Evolutionary conservation across 257 asterid genomes (phyloP).

Genomic region (Nyctanthes arbortristis): DNA sequence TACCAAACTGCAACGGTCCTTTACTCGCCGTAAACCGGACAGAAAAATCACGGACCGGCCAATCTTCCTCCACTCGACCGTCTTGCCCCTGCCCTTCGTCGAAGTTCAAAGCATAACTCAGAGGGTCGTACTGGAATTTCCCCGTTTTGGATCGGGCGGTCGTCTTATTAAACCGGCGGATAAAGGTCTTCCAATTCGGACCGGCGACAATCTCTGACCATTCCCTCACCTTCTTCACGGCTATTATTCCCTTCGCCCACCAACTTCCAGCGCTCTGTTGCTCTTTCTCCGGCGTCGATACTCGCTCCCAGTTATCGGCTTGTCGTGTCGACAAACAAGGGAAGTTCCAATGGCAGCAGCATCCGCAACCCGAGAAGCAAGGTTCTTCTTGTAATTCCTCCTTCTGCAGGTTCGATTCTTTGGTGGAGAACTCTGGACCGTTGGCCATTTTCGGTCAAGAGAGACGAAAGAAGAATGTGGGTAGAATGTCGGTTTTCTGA

Average conservation of each 20-base stretch:
- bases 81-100: conserved; percentile 55
- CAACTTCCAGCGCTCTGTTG: conserved; percentile 22
- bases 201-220: conserved; percentile 92
- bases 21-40: conserved; percentile 47
- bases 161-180: conserved; percentile 62
- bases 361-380: conserved; percentile 44
- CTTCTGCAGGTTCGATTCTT: conserved; percentile 17
- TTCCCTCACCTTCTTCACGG: conserved; percentile 61
- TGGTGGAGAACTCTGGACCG: conserved; percentile 29
- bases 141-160: conserved; percentile 33
- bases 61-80: conserved; percentile 41
- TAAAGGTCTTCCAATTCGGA: conserved; percentile 92
- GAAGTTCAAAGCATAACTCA: conserved; percentile 75
- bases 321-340: conserved; percentile 27
- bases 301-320: conserved; percentile 61
- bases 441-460: conserved; percentile 30
- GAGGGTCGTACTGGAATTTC: conserved; percentile 63
- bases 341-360: conserved; percentile 50
- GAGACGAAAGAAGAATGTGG: not conserved
- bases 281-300: conserved; percentile 45
- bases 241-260: conserved; percentile 45
- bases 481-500: too few relatives aligned
- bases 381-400: conserved; percentile 43
- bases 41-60: conserved; percentile 46
- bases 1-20: conserved; percentile 25